These are phyloP conservation scores for Diaporthe aspalathi DNA, from an alignment of 2,329 filamentous ascomycete genomes.

Conservation along the genomic window DNA sequence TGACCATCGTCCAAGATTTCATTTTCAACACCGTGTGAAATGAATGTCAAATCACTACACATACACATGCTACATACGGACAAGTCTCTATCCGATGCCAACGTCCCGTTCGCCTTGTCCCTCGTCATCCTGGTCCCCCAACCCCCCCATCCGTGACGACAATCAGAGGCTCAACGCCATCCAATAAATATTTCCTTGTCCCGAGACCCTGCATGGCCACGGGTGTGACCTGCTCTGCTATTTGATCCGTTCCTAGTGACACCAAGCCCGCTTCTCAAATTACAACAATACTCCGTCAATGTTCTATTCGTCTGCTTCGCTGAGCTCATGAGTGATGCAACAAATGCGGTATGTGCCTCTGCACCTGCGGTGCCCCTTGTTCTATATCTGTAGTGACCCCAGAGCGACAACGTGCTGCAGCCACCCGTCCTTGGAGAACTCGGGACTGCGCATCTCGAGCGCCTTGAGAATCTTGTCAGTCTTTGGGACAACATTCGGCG, in stretches of 20 bases:
- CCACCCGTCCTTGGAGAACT: slow-evolving; percentile 73
- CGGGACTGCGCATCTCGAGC: slow-evolving; percentile 71
- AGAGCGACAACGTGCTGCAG: slow-evolving; percentile 76
- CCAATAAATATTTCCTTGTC: background rate
- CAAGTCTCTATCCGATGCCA: slow-evolving; percentile 23
- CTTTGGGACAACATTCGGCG: slow-evolving; percentile 72
- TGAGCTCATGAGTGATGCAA: background rate
- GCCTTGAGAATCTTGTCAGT: slow-evolving; percentile 75
- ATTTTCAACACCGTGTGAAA: slow-evolving; percentile 11
- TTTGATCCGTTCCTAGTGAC: background rate
- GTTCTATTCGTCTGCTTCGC: background rate
- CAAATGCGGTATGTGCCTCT: slow-evolving; percentile 40
- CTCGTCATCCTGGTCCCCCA: background rate
- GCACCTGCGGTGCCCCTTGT: slow-evolving; percentile 41
- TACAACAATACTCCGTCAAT: background rate
- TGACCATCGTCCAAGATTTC: slow-evolving; percentile 1
- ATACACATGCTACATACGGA: slow-evolving; percentile 27
- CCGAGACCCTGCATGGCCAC: background rate
- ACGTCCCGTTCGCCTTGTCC: slow-evolving; percentile 2
- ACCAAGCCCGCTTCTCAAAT: background rate
- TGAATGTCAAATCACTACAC: slow-evolving; percentile 22
- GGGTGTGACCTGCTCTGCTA: background rate
- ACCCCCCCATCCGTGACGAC: background rate
- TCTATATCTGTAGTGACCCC: slow-evolving; percentile 55
- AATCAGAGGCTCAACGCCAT: background rate